phyloP scores from a whole-genome alignment of 495 filamentous ascomycete species.

The Talaromyces proteolyticus region DNA sequence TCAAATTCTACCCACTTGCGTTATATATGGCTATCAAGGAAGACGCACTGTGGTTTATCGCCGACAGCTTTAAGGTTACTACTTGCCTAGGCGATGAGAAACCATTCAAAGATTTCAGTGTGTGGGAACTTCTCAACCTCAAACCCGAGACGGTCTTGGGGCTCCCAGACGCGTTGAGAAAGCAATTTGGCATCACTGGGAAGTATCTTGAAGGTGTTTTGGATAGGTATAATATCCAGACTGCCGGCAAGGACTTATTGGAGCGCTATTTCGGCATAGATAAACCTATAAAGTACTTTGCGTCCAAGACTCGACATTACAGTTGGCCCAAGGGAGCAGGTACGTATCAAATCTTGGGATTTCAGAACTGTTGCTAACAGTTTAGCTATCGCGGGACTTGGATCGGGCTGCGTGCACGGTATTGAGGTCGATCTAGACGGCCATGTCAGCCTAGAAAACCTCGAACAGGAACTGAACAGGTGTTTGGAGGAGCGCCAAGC shows the following conservation, averaged over 20 bases:
- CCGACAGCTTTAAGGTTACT: slow-evolving; percentile 23
- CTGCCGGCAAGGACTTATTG: slow-evolving; percentile 22
- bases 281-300: slow-evolving; percentile 24
- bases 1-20: slow-evolving; percentile 43
- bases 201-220: slow-evolving; percentile 24
- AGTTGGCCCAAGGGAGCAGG: slow-evolving; percentile 43
- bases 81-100: slow-evolving; percentile 26
- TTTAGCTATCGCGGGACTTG: slow-evolving; percentile 35
- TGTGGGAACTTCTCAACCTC: slow-evolving; percentile 46
- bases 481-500: slow-evolving; percentile 20
- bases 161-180: slow-evolving; percentile 26
- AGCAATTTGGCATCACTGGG: slow-evolving; percentile 28
- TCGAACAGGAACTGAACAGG: slow-evolving; percentile 22
- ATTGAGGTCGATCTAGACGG: slow-evolving; percentile 30
- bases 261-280: slow-evolving; percentile 20
- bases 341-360: slow-evolving; percentile 9
- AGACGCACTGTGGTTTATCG: slow-evolving; percentile 23
- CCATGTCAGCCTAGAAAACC: slow-evolving; percentile 23
- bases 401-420: slow-evolving; percentile 29
- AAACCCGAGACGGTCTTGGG: slow-evolving; percentile 28
- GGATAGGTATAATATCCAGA: slow-evolving; percentile 32
- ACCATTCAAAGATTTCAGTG: slow-evolving; percentile 24
- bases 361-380: background rate
- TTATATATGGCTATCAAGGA: slow-evolving; percentile 27
- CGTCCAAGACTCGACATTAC: slow-evolving; percentile 34